phyloP scores from a whole-genome alignment of 2,329 filamentous ascomycete species.

The Talaromyces sp. region DNA sequence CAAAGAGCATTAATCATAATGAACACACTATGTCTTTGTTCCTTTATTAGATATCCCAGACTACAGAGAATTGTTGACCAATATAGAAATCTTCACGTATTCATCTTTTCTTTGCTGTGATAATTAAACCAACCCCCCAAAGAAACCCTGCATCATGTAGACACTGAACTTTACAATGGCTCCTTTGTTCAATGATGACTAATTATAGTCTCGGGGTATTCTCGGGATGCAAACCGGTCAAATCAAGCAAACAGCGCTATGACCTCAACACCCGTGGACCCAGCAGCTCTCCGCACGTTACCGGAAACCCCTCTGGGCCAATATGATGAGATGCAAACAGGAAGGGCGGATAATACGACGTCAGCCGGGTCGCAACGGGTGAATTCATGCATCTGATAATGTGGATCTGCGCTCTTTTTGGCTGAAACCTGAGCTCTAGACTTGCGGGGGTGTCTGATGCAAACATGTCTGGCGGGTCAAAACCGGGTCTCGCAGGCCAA shows the following conservation, averaged over 20 bases:
- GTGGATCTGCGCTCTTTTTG: conserved; percentile 6
- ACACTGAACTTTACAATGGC: no score
- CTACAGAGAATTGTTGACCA: no score
- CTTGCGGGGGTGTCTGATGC: conserved; percentile 25
- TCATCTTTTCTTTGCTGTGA: no score
- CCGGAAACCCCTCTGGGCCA: conserved; percentile 1
- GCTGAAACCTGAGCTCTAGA: conserved; percentile 19
- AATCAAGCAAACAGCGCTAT: conserved; percentile 13
- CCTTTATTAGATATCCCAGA: no score
- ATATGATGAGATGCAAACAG: conserved; percentile 18
- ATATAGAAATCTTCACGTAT: no score
- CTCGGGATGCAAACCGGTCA: conserved; percentile 11
- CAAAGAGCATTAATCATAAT: no score
- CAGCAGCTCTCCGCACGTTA: conserved; percentile 12
- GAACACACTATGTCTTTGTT: neutral
- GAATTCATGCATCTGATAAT: conserved; percentile 18
- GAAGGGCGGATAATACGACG: conserved; percentile 15
- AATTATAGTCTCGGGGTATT: neutral
- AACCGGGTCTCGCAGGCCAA: conserved; percentile 20
- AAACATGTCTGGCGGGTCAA: conserved; percentile 22
- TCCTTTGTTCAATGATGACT: no score
- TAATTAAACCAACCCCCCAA: no score
- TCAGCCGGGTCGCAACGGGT: conserved; percentile 14
- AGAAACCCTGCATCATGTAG: no score
- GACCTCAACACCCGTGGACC: conserved; percentile 18